Evolutionary conservation across 2,329 filamentous ascomycete species (phyloP).

Genomic region (Nannizziopsis barbatae): DNA sequence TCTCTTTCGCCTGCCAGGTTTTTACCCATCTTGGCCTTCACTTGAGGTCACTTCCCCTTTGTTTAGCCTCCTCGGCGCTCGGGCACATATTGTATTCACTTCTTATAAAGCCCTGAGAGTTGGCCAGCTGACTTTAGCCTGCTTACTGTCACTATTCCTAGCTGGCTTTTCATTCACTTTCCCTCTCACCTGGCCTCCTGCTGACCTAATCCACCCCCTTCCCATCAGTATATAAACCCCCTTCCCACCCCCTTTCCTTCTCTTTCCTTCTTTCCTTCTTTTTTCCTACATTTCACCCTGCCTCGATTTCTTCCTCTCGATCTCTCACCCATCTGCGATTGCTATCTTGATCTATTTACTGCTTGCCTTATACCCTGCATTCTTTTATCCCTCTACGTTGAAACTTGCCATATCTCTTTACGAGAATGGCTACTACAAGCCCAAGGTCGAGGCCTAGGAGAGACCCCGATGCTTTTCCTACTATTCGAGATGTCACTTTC

Average conservation of each 20-base stretch:
- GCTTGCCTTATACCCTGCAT: not conserved
- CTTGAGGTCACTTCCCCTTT: not conserved
- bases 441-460: too few species aligned
- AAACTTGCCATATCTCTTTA: not conserved
- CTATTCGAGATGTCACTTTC: not conserved
- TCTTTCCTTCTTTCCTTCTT: slow-evolving; percentile 12
- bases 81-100: not conserved
- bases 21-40: not conserved
- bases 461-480: too few species aligned
- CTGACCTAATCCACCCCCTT: slow-evolving; percentile 4
- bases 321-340: not conserved
- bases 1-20: too few species aligned
- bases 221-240: slow-evolving; percentile 10
- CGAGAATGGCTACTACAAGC: too few species aligned
- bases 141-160: not conserved
- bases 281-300: slow-evolving; percentile 5
- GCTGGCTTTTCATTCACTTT: not conserved
- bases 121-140: not conserved
- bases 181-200: not conserved
- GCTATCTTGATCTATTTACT: not conserved
- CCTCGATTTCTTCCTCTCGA: slow-evolving; percentile 3
- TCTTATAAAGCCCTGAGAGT: not conserved
- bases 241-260: not conserved
- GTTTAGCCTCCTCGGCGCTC: not conserved
- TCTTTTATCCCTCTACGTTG: not conserved